These are phyloP conservation scores for Barnettozyma salicaria DNA, from an alignment of 805 yeast species.

Conservation along the genomic window DNA sequence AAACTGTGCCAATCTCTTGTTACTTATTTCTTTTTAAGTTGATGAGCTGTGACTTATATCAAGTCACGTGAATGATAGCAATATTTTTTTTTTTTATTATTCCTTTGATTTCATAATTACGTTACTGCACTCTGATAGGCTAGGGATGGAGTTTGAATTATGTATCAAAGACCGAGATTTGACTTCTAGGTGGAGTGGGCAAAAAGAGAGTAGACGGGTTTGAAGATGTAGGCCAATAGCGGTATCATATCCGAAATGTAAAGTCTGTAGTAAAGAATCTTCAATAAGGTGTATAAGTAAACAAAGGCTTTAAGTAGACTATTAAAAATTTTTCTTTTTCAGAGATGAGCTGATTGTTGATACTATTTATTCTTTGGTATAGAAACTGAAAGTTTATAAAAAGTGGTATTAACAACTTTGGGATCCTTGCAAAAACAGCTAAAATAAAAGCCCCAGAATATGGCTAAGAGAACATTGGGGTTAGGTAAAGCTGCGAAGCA, in stretches of 20 bases:
- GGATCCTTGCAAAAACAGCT: background rate
- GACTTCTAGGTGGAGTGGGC: too few relatives aligned
- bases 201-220: too few relatives aligned
- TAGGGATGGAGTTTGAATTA: background rate
- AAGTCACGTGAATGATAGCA: conserved; percentile 8
- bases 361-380: background rate
- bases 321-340: background rate
- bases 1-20: too few relatives aligned
- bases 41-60: too few relatives aligned
- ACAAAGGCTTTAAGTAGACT: background rate
- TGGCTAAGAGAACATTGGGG: conserved; percentile 66
- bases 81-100: background rate
- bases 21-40: too few relatives aligned
- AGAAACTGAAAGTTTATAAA: too few relatives aligned
- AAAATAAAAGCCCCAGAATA: conserved; percentile 12
- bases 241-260: too few relatives aligned
- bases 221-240: too few relatives aligned
- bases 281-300: too few relatives aligned
- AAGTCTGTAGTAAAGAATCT: too few relatives aligned
- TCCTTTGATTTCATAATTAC: background rate
- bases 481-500: conserved; percentile 52
- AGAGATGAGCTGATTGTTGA: conserved; percentile 4
- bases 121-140: conserved; percentile 3
- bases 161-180: too few relatives aligned
- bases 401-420: background rate